These are phyloP conservation scores for Triangularia verruculosa DNA, from an alignment of 2,329 filamentous ascomycete genomes.

Conservation along the genomic window DNA sequence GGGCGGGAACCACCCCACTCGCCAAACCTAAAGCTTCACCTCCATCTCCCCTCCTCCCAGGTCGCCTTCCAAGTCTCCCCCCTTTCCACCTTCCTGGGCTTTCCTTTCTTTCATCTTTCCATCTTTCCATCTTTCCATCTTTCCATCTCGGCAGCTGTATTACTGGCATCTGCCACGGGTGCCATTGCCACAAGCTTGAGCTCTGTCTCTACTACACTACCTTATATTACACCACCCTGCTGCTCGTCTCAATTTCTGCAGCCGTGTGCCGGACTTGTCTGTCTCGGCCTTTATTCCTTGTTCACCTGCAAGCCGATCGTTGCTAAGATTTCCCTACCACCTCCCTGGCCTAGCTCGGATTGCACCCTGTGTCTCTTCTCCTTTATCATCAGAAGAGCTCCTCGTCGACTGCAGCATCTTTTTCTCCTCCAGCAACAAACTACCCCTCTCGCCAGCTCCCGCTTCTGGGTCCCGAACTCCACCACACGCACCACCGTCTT, in stretches of 20 bases:
- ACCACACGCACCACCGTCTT: neutral
- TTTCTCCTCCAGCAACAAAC: neutral
- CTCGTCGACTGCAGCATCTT: neutral
- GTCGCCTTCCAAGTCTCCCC: conserved; percentile 11
- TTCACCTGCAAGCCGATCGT: conserved; percentile 17
- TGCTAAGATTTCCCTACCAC: conserved; percentile 8
- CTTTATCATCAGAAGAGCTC: conserved; percentile 1
- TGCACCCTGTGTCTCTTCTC: conserved; percentile 12
- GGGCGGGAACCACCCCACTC: conserved; percentile 30
- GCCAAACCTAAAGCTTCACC: conserved; percentile 29
- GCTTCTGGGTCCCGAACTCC: neutral
- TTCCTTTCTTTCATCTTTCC: neutral
- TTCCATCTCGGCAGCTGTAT: neutral
- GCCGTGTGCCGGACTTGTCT: conserved; percentile 4
- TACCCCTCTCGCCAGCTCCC: neutral
- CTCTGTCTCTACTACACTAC: neutral
- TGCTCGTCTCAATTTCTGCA: conserved; percentile 11
- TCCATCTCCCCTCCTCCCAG: conserved; percentile 19
- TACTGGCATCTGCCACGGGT: conserved; percentile 2
- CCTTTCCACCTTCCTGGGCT: conserved; percentile 17
- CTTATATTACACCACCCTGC: neutral
- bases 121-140: conserved; percentile 2
- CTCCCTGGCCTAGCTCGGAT: conserved; percentile 14
- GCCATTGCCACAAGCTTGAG: neutral
- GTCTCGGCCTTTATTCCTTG: conserved; percentile 24